Conservation (phyloP, 805 yeast genomes). For the Spathaspora passalidarum region DNA sequence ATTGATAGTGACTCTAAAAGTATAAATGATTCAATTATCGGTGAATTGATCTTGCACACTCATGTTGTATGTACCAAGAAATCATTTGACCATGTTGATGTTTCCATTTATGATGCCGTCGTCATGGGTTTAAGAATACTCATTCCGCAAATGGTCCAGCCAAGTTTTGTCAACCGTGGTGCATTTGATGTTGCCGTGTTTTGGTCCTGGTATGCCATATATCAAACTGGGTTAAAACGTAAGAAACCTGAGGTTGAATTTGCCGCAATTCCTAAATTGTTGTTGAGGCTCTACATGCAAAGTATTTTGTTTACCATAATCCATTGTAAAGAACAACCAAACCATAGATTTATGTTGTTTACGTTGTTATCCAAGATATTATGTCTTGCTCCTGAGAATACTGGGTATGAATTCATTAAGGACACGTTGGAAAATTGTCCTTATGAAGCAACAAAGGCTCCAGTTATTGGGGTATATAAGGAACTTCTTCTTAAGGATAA, state of each 20-base stretch:
- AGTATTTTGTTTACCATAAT: conserved; percentile 20
- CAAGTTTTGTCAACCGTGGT: conserved; percentile 17
- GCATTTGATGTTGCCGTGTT: conserved; percentile 28
- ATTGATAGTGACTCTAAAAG: conserved; percentile 22
- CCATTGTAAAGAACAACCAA: conserved; percentile 17
- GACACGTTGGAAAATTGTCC: conserved; percentile 71
- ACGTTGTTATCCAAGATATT: conserved; percentile 65
- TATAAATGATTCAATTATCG: conserved; percentile 29
- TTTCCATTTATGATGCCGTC: conserved; percentile 20
- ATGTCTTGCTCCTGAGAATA: conserved; percentile 52
- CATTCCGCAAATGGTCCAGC: conserved; percentile 34
- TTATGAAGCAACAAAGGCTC: conserved; percentile 55
- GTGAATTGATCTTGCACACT: conserved; percentile 20
- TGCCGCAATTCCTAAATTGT: conserved; percentile 25
- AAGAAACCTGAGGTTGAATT: conserved; percentile 25
- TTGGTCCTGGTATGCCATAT: conserved; percentile 40
- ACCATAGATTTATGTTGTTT: conserved; percentile 43
- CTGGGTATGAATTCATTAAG: conserved; percentile 55
- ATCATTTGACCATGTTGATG: conserved; percentile 12
- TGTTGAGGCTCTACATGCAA: conserved; percentile 31
- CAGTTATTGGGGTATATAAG: conserved; percentile 64
- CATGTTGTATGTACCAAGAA: conserved; percentile 15
- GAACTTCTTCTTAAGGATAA: conserved; percentile 51
- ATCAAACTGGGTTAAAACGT: conserved; percentile 12
- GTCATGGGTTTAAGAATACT: conserved; percentile 24